Percentiles rank a stretch among this genome's conserved stretches.
Evolutionary conservation across 2,329 filamentous ascomycete species (phyloP).

Genomic region (Xylaria sp.): DNA sequence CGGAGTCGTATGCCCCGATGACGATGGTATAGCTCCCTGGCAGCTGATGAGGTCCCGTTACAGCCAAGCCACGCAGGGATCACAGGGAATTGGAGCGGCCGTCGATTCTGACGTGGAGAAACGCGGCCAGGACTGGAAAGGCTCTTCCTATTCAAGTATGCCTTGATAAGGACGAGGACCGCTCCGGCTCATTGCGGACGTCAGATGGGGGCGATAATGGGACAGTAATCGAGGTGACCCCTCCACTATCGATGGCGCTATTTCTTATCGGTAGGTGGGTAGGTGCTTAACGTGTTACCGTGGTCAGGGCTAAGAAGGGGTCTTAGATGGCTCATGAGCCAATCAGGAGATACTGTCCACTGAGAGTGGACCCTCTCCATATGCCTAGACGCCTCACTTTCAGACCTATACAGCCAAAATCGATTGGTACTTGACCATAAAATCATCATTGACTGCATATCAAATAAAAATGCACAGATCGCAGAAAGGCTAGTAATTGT

Average conservation of each 20-base stretch:
- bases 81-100: neutral
- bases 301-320: neutral
- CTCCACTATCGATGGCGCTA: neutral
- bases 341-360: neutral
- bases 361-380: neutral
- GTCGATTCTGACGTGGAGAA: conserved; percentile 24
- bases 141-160: conserved; percentile 4
- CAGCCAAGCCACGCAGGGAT: conserved; percentile 24
- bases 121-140: conserved; percentile 11
- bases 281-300: conserved; percentile 1
- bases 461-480: neutral
- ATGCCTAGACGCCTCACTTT: conserved; percentile 4
- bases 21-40: conserved; percentile 26
- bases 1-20: conserved; percentile 38
- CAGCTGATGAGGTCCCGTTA: conserved; percentile 32
- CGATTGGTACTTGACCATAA: too few species aligned
- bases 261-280: conserved; percentile 7
- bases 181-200: conserved; percentile 1
- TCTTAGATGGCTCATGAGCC: neutral
- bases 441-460: neutral
- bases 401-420: neutral
- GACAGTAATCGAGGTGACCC: neutral
- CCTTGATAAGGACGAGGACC: neutral
- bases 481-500: neutral
- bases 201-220: neutral